Conservation (phyloP, 176 grass and related monocot genomes). For the Oryza coarctata region DNA sequence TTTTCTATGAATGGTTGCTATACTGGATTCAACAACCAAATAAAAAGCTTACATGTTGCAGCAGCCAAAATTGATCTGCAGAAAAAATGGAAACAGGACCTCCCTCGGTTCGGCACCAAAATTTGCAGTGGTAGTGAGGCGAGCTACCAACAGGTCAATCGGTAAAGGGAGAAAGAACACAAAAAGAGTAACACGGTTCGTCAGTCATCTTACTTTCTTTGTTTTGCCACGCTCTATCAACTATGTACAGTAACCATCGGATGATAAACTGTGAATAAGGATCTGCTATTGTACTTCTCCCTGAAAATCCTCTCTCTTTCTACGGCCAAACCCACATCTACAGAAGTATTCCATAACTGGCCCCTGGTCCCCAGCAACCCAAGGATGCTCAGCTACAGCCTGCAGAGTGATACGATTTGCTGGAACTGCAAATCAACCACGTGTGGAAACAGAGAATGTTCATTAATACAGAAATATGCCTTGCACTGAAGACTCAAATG, state of each 20-base stretch:
- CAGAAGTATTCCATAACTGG: conserved; percentile 69
- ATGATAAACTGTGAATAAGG: not conserved
- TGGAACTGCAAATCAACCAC: conserved; percentile 51
- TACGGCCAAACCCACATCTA: conserved; percentile 53
- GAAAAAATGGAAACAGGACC: not conserved
- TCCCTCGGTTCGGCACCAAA: conserved; percentile 12
- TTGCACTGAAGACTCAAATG: not conserved
- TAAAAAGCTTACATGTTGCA: not conserved
- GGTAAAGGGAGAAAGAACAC: not conserved
- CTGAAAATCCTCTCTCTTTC: conserved; percentile 4
- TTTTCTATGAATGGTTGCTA: not conserved
- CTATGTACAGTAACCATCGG: conserved; percentile 32
- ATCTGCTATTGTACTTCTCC: conserved; percentile 23
- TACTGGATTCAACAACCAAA: conserved; percentile 9
- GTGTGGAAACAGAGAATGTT: not conserved
- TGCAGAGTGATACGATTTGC: conserved; percentile 61
- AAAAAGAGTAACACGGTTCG: not conserved
- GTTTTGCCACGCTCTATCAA: not conserved
- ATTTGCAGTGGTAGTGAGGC: not conserved
- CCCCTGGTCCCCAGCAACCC: conserved; percentile 60
- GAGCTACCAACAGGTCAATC: not conserved
- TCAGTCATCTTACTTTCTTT: conserved; percentile 31
- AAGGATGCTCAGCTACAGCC: conserved; percentile 68
- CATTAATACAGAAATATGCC: not conserved
- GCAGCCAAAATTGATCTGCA: not conserved